Evolutionary conservation across 306 rosid species (phyloP), one percentile per base, ranked within the genome.

Genomic region (Sechiopsis laciniata): DNA sequence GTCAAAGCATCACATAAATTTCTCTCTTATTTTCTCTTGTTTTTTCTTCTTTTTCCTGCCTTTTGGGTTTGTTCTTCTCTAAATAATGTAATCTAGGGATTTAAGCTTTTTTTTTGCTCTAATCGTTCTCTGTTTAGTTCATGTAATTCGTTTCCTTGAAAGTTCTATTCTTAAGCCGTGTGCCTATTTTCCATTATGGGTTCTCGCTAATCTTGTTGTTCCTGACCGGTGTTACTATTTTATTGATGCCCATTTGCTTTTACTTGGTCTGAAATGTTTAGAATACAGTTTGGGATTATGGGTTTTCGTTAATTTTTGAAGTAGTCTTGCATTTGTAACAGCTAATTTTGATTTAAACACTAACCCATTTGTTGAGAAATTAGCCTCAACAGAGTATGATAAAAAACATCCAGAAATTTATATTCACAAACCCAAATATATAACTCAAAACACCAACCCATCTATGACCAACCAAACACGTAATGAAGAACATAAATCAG

Each of bases 401-500:
- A 26, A 42, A 13, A 46, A 50, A 50, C 58, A 69, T 48, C 73
- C 45, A 21, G 21, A 69, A 69, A 50, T 50, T 22, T 48, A 69
- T 14, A 8, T 7, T 2, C 50, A 69, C 14, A 50, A 68, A 68
- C 73, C 42, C 57, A 48, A 6, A 52, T 14, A 68, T 12, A 48
- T 32, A 32, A n/a, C n/a, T 50, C 14, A 13, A 22, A 61, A 48
- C 13, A 3, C 20, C 40, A 7, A 22, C 57, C 16, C 56, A 69
- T 69, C 73, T 69, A 69, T 21, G 97, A 89, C 96, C 97, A 91
- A 57, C 96, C 96, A 35, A 86, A 88, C 21, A 78, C 82, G 78
- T 84, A 95, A 82, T 95, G 96, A 78, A 95, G 96, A 80, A 95
- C 92, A 80, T 91, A 91, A 1, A 95, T 87, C 78, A 95, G 81